These are phyloP conservation scores for Gossypium raimondii DNA, from an alignment of 345 rosid species.

Conservation along the genomic window DNA sequence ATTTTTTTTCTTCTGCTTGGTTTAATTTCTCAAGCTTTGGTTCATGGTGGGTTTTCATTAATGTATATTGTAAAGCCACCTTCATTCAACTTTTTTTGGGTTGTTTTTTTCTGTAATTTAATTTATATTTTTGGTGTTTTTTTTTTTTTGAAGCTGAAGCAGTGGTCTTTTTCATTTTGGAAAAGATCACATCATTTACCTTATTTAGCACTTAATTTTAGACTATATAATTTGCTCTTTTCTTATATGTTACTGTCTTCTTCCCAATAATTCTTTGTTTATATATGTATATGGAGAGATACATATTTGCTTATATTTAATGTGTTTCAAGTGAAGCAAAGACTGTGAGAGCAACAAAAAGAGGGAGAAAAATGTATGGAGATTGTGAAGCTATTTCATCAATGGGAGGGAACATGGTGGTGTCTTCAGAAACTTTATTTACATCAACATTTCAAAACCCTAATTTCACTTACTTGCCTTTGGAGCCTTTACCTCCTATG, in stretches of 20 bases:
- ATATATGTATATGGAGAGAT: too few relatives aligned
- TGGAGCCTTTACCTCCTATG: conserved; percentile 53
- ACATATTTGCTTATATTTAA: neutral
- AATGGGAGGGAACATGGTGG: conserved; percentile 47
- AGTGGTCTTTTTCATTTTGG: neutral
- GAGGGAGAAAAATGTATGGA: conserved; percentile 47
- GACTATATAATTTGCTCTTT: neutral
- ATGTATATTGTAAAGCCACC: neutral
- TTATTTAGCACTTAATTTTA: neutral
- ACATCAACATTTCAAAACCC: conserved; percentile 66
- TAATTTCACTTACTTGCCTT: conserved; percentile 72
- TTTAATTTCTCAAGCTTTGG: neutral
- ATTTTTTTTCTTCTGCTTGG: neutral
- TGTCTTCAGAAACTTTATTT: conserved; percentile 52
- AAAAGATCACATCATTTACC: too few relatives aligned
- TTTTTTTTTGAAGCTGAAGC: neutral
- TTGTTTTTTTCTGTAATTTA: too few relatives aligned
- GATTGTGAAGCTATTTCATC: conserved; percentile 68
- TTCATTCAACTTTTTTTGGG: neutral
- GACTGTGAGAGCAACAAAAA: neutral
- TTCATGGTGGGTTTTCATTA: conserved; percentile 1
- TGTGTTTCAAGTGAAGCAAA: conserved; percentile 7
- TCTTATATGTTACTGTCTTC: neutral
- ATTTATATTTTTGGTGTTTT: too few relatives aligned
- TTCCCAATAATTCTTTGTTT: too few relatives aligned